These are phyloP conservation scores for Pichia sp. DNA, from an alignment of 1,139 yeast species.

Conservation along the genomic window DNA sequence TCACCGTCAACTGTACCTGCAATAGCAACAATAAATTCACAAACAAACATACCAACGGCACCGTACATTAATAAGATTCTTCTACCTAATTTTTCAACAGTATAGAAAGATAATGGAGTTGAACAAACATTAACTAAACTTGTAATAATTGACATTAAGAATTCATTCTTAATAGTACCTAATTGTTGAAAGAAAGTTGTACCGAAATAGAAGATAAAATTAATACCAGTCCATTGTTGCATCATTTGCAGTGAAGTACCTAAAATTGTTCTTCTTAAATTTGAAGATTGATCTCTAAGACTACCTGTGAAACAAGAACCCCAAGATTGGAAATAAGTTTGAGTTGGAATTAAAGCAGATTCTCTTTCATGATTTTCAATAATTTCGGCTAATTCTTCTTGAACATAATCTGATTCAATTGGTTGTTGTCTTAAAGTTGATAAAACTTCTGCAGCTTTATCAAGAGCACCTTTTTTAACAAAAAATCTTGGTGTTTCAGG, in stretches of 20 bases:
- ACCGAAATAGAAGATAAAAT: slow-evolving; percentile 65
- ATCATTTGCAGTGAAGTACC: slow-evolving; percentile 41
- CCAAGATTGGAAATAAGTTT: slow-evolving; percentile 27
- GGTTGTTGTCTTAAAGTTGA: slow-evolving; percentile 40
- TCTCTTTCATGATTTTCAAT: slow-evolving; percentile 39
- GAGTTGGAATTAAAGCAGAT: slow-evolving; percentile 29
- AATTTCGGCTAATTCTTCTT: slow-evolving; percentile 39
- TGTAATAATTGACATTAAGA: slow-evolving; percentile 47
- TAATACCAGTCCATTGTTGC: slow-evolving; percentile 71
- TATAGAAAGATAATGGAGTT: slow-evolving; percentile 30
- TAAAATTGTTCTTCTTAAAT: slow-evolving; percentile 31
- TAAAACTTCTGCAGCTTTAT: slow-evolving; percentile 42
- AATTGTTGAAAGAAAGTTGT: slow-evolving; percentile 53
- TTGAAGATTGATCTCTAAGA: slow-evolving; percentile 29
- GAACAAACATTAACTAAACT: slow-evolving; percentile 57
- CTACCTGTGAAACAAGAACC: slow-evolving; percentile 31
- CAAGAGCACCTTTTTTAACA: slow-evolving; percentile 41
- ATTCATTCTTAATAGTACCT: slow-evolving; percentile 45
- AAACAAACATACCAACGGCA: slow-evolving; percentile 51
- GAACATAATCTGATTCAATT: slow-evolving; percentile 33
- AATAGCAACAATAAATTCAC: slow-evolving; percentile 56
- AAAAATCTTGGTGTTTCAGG: slow-evolving; percentile 70
- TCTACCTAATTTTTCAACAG: slow-evolving; percentile 47
- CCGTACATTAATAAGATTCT: slow-evolving; percentile 46
- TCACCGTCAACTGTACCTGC: slow-evolving; percentile 41